phyloP scores from a whole-genome alignment of 352 stramenopile species.

The Globisporangium viniferum region DNA sequence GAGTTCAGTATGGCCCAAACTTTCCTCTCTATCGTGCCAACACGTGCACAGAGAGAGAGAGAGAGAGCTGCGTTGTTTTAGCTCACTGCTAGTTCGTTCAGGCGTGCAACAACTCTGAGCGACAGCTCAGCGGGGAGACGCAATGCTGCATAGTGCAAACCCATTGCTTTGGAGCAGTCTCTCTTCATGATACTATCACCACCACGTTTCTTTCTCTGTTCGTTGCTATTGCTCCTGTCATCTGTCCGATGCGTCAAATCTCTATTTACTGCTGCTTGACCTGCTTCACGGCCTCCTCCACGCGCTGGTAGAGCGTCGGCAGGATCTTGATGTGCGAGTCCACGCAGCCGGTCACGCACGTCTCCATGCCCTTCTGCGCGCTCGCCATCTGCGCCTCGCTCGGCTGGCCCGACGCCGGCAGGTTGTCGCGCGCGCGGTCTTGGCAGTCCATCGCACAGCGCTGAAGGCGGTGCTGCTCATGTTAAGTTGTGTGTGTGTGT shows the following conservation, averaged over 20 bases:
- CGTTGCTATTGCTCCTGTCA: background rate
- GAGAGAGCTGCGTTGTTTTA: too few species aligned
- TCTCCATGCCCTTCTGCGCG: conserved; percentile 76
- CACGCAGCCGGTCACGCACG: conserved; percentile 61
- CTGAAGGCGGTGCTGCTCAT: conserved; percentile 66
- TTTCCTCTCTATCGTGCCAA: too few species aligned
- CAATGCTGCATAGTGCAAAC: background rate
- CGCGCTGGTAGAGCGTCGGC: conserved; percentile 67
- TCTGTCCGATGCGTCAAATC: background rate
- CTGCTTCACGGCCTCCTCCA: conserved; percentile 71
- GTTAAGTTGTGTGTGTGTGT: background rate
- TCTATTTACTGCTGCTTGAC: conserved; percentile 49
- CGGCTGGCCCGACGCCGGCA: conserved; percentile 56
- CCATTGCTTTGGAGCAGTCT: background rate
- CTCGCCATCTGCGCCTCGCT: conserved; percentile 65
- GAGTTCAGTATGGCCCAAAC: background rate
- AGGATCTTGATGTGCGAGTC: conserved; percentile 77
- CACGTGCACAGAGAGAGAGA: too few species aligned
- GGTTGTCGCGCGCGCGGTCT: conserved; percentile 70
- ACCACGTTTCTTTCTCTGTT: background rate
- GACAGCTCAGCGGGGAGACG: too few species aligned
- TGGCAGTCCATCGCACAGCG: conserved; percentile 86
- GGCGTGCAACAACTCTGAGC: too few species aligned
- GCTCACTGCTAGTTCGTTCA: background rate
- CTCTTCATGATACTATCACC: background rate